Percentiles rank a stretch among this genome's conserved stretches.
phyloP scores from a whole-genome alignment of 1,284 basidiomycete genomes.

The Ceratobasidium sp. region DNA sequence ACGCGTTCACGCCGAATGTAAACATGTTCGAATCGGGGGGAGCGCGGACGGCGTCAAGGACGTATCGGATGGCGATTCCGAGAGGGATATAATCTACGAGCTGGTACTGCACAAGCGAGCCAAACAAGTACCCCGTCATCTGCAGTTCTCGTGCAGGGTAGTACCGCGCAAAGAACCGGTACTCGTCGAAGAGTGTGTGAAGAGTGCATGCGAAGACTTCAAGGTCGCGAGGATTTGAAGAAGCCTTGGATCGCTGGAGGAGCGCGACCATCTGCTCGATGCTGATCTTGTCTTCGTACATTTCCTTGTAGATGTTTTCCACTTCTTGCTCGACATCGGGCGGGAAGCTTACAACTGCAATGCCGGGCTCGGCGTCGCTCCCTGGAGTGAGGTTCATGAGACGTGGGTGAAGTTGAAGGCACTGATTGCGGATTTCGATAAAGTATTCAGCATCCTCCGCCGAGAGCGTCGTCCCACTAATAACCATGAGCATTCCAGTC shows the following conservation, averaged over 20 bases:
- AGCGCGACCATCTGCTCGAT: conserved; percentile 94
- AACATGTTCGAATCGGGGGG: conserved; percentile 93
- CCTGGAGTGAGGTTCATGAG: conserved; percentile 95
- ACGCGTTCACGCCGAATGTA: conserved; percentile 94
- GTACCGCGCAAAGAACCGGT: conserved; percentile 97
- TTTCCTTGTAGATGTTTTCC: conserved; percentile 95
- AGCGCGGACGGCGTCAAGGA: conserved; percentile 92
- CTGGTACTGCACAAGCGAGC: conserved; percentile 93
- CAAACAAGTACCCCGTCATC: conserved; percentile 97
- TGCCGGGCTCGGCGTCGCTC: conserved; percentile 90
- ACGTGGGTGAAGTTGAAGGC: conserved; percentile 95
- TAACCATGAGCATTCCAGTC: not conserved
- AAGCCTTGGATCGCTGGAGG: conserved; percentile 86
- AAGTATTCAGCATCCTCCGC: conserved; percentile 86
- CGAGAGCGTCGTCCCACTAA: conserved; percentile 61
- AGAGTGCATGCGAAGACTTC: conserved; percentile 99
- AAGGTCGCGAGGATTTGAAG: conserved; percentile 85
- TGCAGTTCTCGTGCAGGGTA: conserved; percentile 94
- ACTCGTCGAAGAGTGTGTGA: conserved; percentile 99
- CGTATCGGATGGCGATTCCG: conserved; percentile 96
- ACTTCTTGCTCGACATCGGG: conserved; percentile 93
- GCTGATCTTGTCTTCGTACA: conserved; percentile 95
- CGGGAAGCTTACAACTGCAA: conserved; percentile 88
- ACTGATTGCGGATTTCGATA: conserved; percentile 91
- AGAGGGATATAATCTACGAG: conserved; percentile 96